Evolutionary conservation across 768 basidiomycete species (phyloP).

Genomic region (Suillus brevipes): DNA sequence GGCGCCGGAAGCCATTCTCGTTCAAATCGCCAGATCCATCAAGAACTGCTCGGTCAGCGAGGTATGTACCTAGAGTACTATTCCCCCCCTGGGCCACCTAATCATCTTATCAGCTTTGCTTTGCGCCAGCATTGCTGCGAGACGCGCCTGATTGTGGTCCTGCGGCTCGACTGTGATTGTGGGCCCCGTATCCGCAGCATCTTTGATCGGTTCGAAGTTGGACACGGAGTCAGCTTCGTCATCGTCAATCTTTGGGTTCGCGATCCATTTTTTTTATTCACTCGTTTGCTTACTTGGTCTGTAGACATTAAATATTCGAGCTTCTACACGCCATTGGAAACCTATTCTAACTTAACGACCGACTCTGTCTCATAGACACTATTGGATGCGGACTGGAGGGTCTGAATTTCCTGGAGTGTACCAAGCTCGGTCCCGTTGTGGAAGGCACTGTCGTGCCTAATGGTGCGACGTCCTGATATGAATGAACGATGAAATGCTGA

Average conservation of each 20-base stretch:
- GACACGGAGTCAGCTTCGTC: conserved; percentile 31
- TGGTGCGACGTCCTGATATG: conserved; percentile 46
- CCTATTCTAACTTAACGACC: no score
- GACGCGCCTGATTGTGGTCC: neutral
- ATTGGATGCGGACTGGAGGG: conserved; percentile 92
- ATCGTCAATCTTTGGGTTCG: neutral
- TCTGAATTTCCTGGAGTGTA: conserved; percentile 82
- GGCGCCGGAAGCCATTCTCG: no score
- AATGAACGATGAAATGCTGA: conserved; percentile 11
- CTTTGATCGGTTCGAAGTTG: conserved; percentile 18
- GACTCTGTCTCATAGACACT: conserved; percentile 91
- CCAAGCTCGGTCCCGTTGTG: conserved; percentile 84
- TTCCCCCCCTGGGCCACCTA: no score
- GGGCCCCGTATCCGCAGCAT: conserved; percentile 11
- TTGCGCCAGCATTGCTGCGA: neutral
- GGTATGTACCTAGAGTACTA: no score
- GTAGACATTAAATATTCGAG: no score
- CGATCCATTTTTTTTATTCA: no score
- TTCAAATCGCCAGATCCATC: no score
- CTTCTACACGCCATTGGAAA: no score
- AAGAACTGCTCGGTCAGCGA: no score
- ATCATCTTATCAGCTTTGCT: no score
- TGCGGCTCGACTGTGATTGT: neutral
- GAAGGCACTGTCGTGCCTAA: conserved; percentile 91
- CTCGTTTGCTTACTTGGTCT: no score